A percentile compares a stretch with the other conserved stretches of the same genome.
phyloP scores from a whole-genome alignment of 2,329 filamentous ascomycete species.

The Epichloe festucae region DNA sequence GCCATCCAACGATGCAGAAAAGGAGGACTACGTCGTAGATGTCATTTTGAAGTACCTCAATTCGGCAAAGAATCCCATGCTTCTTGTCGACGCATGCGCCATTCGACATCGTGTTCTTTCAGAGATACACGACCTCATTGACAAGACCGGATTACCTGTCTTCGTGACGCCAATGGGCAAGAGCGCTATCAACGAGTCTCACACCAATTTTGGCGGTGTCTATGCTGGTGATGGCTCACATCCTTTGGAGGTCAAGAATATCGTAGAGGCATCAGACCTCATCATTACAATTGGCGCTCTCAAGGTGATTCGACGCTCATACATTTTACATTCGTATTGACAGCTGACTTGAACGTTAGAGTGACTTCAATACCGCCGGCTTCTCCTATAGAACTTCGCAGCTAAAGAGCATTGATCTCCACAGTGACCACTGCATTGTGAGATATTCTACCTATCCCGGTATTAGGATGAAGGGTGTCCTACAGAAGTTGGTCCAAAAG shows the following conservation, averaged over 20 bases:
- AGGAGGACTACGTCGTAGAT: slow-evolving; percentile 72
- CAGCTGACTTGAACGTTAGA: slow-evolving; percentile 25
- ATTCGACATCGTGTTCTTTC: slow-evolving; percentile 61
- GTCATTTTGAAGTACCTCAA: slow-evolving; percentile 63
- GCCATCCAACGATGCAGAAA: slow-evolving; percentile 52
- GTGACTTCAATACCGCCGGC: slow-evolving; percentile 71
- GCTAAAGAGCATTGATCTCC: slow-evolving; percentile 69
- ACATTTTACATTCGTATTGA: not conserved
- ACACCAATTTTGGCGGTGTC: slow-evolving; percentile 67
- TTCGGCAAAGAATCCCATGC: slow-evolving; percentile 59
- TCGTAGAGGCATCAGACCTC: slow-evolving; percentile 56
- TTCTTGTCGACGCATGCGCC: slow-evolving; percentile 74
- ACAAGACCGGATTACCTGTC: slow-evolving; percentile 62
- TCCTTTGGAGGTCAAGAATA: slow-evolving; percentile 44
- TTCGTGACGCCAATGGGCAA: slow-evolving; percentile 92
- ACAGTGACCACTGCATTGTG: slow-evolving; percentile 60
- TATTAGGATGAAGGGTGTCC: slow-evolving; percentile 64
- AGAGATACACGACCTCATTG: slow-evolving; percentile 60
- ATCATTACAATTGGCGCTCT: slow-evolving; percentile 57
- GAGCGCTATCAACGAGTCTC: slow-evolving; percentile 64
- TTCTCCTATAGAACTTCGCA: slow-evolving; percentile 71
- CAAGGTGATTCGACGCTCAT: slow-evolving; percentile 21
- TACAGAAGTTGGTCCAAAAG: slow-evolving; percentile 54
- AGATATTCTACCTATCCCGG: slow-evolving; percentile 68
- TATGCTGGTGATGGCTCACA: slow-evolving; percentile 71